Evolutionary conservation across 1,284 basidiomycete species (phyloP).

Genomic region (Tranzscheliella williamsii): DNA sequence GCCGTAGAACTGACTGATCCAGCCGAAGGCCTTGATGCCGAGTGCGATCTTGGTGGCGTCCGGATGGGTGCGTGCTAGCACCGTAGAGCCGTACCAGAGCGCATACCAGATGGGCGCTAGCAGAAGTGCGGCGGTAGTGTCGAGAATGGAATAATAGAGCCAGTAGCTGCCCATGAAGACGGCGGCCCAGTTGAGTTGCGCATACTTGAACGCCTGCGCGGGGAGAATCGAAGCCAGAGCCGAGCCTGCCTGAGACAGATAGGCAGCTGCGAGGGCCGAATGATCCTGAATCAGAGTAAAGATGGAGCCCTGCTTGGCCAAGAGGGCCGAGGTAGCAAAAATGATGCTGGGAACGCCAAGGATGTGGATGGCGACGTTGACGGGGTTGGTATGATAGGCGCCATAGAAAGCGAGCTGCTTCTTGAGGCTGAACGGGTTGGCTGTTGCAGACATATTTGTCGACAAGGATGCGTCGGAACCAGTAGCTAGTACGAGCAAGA

Average conservation of each 20-base stretch:
- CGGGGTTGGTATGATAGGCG: constrained; percentile 49
- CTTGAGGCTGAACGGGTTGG: constrained; percentile 39
- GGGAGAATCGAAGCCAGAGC: constrained; percentile 13
- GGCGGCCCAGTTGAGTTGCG: constrained; percentile 24
- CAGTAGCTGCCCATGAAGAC: constrained; percentile 42
- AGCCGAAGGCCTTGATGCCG: constrained; percentile 32
- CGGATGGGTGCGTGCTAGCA: constrained; percentile 17
- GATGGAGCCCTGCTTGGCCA: constrained; percentile 31
- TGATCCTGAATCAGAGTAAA: constrained; percentile 26
- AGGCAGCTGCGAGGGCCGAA: constrained; percentile 18
- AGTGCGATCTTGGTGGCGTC: constrained; percentile 25
- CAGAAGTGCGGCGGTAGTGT: constrained; percentile 31
- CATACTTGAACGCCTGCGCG: constrained; percentile 14
- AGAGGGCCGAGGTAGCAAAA: constrained; percentile 18
- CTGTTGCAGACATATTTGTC: constrained; percentile 39
- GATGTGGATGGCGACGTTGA: constrained; percentile 55
- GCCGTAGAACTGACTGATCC: constrained; percentile 53
- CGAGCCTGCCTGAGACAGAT: constrained; percentile 27
- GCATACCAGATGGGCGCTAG: constrained; percentile 43
- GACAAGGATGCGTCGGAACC: too few species aligned
- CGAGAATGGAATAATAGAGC: constrained; percentile 47
- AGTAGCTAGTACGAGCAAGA: too few species aligned
- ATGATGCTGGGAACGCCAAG: constrained; percentile 51
- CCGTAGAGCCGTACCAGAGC: constrained; percentile 19
- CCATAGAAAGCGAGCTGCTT: constrained; percentile 55